These are phyloP conservation scores for Emmonsiellopsis sp. DNA, from an alignment of 2,329 filamentous ascomycete genomes.

Conservation along the genomic window DNA sequence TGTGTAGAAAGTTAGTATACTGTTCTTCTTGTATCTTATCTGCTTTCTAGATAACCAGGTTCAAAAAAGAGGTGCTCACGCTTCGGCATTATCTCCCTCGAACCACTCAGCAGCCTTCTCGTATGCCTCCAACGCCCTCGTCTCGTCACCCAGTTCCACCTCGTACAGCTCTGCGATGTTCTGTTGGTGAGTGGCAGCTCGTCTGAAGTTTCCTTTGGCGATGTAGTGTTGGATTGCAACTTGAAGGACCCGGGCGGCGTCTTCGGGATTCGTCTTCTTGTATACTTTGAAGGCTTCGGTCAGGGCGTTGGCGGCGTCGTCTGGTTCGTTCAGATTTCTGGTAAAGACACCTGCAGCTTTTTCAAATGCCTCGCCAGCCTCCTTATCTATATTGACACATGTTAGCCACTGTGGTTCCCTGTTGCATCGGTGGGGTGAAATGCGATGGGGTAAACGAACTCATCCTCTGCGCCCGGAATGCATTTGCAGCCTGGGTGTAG, in stretches of 20 bases:
- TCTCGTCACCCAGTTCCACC: slow-evolving; percentile 65
- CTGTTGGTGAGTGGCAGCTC: slow-evolving; percentile 85
- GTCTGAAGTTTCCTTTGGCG: slow-evolving; percentile 77
- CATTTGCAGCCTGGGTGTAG: slow-evolving; percentile 82
- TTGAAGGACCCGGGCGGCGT: slow-evolving; percentile 71
- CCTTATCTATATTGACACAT: slow-evolving; percentile 49
- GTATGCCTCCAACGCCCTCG: slow-evolving; percentile 71
- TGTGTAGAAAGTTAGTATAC: slow-evolving; percentile 23
- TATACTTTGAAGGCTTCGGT: slow-evolving; percentile 95
- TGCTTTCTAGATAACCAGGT: neutral
- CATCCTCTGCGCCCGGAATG: slow-evolving; percentile 78
- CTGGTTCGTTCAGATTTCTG: slow-evolving; percentile 75
- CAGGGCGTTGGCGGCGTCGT: slow-evolving; percentile 81
- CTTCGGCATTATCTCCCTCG: slow-evolving; percentile 73
- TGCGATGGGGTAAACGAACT: slow-evolving; percentile 42
- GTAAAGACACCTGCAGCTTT: slow-evolving; percentile 73
- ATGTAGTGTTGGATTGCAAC: slow-evolving; percentile 79
- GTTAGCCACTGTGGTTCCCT: neutral
- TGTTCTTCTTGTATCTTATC: neutral
- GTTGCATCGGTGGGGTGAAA: neutral
- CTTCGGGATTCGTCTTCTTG: slow-evolving; percentile 70
- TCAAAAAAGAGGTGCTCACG: slow-evolving; percentile 44
- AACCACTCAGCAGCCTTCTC: slow-evolving; percentile 83
- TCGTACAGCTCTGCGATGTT: slow-evolving; percentile 80
- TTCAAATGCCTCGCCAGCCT: slow-evolving; percentile 81